A percentile compares a stretch with the other conserved stretches of the same genome.
phyloP scores from a whole-genome alignment of 176 grass and related monocot species.

The Cymbopogon citratus region DNA sequence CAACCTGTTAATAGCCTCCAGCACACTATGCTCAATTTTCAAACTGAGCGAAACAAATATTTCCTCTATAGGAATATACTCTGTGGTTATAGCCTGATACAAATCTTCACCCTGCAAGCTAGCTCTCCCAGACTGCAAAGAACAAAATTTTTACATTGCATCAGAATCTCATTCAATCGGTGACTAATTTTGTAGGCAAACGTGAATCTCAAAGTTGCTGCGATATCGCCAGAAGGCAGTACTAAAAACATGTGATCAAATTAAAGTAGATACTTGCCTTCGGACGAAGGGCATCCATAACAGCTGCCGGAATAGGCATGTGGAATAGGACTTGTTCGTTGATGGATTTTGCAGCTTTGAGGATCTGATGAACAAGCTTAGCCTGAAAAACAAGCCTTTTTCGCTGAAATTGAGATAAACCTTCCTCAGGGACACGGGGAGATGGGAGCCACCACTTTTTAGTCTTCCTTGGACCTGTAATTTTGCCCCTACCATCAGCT shows the following conservation, averaged over 20 bases:
- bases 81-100: constrained; percentile 65
- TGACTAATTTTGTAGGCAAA: neutral
- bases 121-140: constrained; percentile 80
- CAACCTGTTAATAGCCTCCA: constrained; percentile 71
- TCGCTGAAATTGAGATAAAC: constrained; percentile 57
- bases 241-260: neutral
- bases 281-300: constrained; percentile 74
- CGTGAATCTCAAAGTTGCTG: neutral
- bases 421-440: constrained; percentile 64
- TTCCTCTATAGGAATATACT: constrained; percentile 69
- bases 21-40: constrained; percentile 73
- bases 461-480: constrained; percentile 43
- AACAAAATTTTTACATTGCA: neutral
- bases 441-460: constrained; percentile 98
- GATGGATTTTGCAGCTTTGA: constrained; percentile 93
- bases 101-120: constrained; percentile 85
- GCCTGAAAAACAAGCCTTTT: constrained; percentile 82
- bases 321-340: constrained; percentile 81
- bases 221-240: neutral
- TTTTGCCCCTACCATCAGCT: constrained; percentile 27
- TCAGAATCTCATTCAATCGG: neutral
- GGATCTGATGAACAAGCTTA: constrained; percentile 88
- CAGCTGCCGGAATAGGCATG: constrained; percentile 63
- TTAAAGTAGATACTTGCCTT: constrained; percentile 57
- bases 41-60: constrained; percentile 78